Percentiles rank a stretch among this genome's conserved stretches.
These are phyloP conservation scores for Penium margaritaceum DNA, from an alignment of 139 green algal genomes.

Conservation along the genomic window DNA sequence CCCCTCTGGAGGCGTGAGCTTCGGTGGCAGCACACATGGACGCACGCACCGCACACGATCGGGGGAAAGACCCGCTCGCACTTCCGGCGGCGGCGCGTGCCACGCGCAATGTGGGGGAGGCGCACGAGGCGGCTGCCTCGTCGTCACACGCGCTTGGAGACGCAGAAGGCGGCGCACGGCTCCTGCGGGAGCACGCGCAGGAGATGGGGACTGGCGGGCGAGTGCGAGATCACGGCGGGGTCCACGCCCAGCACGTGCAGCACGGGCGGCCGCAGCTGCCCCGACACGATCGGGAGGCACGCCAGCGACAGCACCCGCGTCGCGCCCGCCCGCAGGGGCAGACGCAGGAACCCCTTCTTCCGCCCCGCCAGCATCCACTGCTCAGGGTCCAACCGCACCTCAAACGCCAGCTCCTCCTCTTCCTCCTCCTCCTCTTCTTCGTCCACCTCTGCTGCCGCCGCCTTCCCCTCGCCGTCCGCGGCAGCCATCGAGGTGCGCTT, in stretches of 20 bases:
- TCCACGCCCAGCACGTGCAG: slow-evolving; percentile 15
- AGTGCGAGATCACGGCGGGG: slow-evolving; percentile 12
- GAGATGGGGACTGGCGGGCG: slow-evolving; percentile 25
- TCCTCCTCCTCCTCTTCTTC: slow-evolving; percentile 1
- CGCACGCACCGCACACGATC: too few species aligned
- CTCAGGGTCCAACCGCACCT: slow-evolving; percentile 27
- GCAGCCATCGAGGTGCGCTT: too few species aligned
- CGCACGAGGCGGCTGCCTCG: too few species aligned
- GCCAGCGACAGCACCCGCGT: not conserved
- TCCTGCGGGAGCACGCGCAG: slow-evolving; percentile 20
- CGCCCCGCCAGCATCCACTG: slow-evolving; percentile 37
- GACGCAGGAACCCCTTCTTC: slow-evolving; percentile 12
- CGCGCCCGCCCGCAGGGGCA: not conserved
- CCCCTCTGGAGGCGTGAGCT: too few species aligned
- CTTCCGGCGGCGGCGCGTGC: too few species aligned
- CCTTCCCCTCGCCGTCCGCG: too few species aligned
- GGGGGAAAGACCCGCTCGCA: too few species aligned
- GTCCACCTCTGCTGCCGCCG: too few species aligned
- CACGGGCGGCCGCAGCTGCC: slow-evolving; percentile 21
- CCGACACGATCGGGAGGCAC: slow-evolving; percentile 17
- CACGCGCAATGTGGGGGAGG: too few species aligned
- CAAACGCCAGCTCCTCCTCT: slow-evolving; percentile 31
- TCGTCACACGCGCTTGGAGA: slow-evolving; percentile 19
- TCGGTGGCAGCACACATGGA: too few species aligned
- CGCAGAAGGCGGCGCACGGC: slow-evolving; percentile 21